Base-by-base conservation (phyloP, 306 rosid species). In the Senna tora region DNA sequence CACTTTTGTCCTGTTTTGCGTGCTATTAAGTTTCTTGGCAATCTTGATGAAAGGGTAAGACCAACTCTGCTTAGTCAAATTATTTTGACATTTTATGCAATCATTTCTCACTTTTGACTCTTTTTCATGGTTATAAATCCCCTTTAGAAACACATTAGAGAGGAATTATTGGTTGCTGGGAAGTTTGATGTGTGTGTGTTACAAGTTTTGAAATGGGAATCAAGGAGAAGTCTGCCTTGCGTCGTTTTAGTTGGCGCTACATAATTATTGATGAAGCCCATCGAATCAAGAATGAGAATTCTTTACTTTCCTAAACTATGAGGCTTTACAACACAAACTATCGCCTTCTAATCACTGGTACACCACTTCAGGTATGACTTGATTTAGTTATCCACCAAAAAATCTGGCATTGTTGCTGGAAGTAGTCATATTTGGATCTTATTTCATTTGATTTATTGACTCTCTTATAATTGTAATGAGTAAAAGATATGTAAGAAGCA, bases 121-220 rank as follows among this genome's bases (percentile, higher is more conserved):
- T 58, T 33, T 33, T 36, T 14, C 39, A 49, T 50, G 46, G 56
- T 63, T 71, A 45, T 52, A 53, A 72, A 72, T 75, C 72, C 54
- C n/a, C 28, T 74, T 75, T 87, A 94, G 99, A 89, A 77, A 45
- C 88, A 87, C 67, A 94, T 94, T 65, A 84, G 95, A 69, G 98
- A 94, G 45, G 84, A 94, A 51, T 79, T 94, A 71, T 77, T 94
- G 71, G 93, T 94, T 86, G 97, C 97, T 55, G 97, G 99, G 71
- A 94, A 89, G 75, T 94, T 94, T 77, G 99, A 94, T 83, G 95
- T 94, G 14, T n/a, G n/a, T 88, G 95, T 62, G 97, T 94, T 64
- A 94, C 99, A 15, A 94, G 99, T 85, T 94, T 94, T 58, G 99
- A 94, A 89, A 94, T 94, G 99, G 99, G 91, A 63, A 94, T 94